These are phyloP conservation scores for Ustilago xerochloae DNA, from an alignment of 1,284 basidiomycete species.

Conservation along the genomic window DNA sequence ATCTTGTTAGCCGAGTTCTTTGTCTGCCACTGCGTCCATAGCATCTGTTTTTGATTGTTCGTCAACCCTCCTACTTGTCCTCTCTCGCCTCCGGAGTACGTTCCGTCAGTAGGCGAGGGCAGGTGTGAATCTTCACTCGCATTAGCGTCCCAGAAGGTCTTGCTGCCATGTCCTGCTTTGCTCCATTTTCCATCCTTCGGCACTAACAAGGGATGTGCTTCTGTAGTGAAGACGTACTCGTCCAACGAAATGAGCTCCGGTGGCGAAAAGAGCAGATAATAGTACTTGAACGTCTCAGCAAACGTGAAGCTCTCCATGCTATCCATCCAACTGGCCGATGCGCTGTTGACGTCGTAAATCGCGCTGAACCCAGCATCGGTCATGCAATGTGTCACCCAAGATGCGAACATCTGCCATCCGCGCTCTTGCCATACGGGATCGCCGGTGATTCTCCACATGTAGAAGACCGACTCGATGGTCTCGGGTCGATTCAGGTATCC, in stretches of 20 bases:
- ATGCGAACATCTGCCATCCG: conserved; percentile 74
- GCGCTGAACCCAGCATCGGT: conserved; percentile 69
- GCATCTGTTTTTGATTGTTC: conserved; percentile 59
- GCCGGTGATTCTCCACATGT: conserved; percentile 73
- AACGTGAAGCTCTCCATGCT: conserved; percentile 73
- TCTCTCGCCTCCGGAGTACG: conserved; percentile 60
- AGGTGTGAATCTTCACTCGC: conserved; percentile 28
- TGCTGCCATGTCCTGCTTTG: conserved; percentile 49
- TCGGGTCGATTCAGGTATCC: conserved; percentile 70
- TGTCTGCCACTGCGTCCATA: conserved; percentile 43
- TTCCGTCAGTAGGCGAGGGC: conserved; percentile 17
- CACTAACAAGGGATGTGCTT: conserved; percentile 64
- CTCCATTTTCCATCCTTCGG: conserved; percentile 57
- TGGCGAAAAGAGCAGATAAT: conserved; percentile 70
- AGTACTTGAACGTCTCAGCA: conserved; percentile 72
- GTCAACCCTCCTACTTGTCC: conserved; percentile 56
- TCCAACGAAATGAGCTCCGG: conserved; percentile 72
- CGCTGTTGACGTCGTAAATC: conserved; percentile 69
- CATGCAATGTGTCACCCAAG: conserved; percentile 71
- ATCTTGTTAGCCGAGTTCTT: conserved; percentile 33
- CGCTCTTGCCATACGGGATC: conserved; percentile 72
- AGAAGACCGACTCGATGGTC: conserved; percentile 73
- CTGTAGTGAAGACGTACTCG: conserved; percentile 73
- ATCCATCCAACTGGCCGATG: conserved; percentile 65
- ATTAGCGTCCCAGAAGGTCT: conserved; percentile 49